Base-by-base conservation (phyloP, 2,329 filamentous ascomycete genomes). In the Colletotrichum acutatum region DNA sequence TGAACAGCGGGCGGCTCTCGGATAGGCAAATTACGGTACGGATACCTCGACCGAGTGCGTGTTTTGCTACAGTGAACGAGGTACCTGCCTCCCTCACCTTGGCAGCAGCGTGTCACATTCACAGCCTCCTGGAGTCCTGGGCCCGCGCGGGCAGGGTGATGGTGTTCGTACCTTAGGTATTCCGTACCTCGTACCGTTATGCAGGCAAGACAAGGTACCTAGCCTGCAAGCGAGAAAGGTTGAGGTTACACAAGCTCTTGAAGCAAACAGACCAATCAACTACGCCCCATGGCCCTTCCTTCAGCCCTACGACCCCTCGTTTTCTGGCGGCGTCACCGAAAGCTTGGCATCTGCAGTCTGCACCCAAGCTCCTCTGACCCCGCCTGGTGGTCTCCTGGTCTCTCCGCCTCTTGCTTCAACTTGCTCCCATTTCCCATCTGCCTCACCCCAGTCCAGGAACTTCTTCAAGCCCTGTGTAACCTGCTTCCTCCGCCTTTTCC, bases 281-380 rank as follows among this genome's bases (percentile, higher is more conserved):
- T 7, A n/a, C n/a, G 24, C 4, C 12, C 37, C 19, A 24, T 7
- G 12, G 30, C 24, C 30, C 53, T 26, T 19, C 49, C 34, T 63
- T 72, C 69, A 72, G 69, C 69, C 69, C 69, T 72, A 72, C 30
- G 28, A 14, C 28, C 58, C 68, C 52, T 61, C 28, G 58, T 42
- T 63, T 53, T 30, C 53, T 66, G 57, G 58, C 69, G 69, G 69
- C 52, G 65, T 68, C 69, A 57, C 69, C 69, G 69, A 72, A 49
- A 57, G 69, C 65, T 68, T 72, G 69, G 69, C 69, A 62, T n/a
- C 28, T 63, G 65, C 65, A 59, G 57, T n/a, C 28, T 63, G 65
- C 65, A 59, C 46, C 67, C 54, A 60, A 54, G 62, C 68, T 60
- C 30, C 42, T 37, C 19, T 30, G 9, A 42, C n/a, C 46, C 53